These are phyloP conservation scores for Rhizophagus prolifer DNA, from an alignment of 192 early-diverging fungal species.

Conservation along the genomic window DNA sequence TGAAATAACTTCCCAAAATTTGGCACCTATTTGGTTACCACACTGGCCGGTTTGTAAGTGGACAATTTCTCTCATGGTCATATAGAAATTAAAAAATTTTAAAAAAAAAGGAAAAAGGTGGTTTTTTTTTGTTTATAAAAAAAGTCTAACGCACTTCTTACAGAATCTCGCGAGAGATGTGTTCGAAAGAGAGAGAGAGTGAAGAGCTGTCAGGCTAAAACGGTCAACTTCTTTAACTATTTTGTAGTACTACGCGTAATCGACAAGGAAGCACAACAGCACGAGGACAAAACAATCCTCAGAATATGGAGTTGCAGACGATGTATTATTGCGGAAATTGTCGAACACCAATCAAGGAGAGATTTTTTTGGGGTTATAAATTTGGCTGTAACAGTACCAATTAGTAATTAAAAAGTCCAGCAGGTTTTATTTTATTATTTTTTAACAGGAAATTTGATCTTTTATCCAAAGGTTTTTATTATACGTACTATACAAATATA, in stretches of 20 bases:
- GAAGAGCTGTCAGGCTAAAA: background rate
- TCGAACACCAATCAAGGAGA: conserved; percentile 1
- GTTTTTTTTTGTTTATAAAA: no score
- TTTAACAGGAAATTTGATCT: no score
- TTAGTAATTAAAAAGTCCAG: no score
- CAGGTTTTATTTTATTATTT: no score
- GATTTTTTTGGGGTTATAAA: no score
- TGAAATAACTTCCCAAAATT: conserved; percentile 95
- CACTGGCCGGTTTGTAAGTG: conserved; percentile 95
- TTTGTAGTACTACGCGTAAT: conserved; percentile 25
- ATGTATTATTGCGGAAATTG: background rate
- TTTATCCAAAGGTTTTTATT: no score
- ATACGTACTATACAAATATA: no score
- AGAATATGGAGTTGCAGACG: conserved; percentile 11
- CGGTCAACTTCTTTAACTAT: background rate
- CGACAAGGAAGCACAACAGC: background rate
- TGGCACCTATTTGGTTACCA: conserved; percentile 92
- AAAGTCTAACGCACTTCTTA: background rate
- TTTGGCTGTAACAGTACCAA: no score
- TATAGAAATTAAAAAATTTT: background rate
- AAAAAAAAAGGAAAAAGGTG: background rate
- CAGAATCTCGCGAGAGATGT: background rate
- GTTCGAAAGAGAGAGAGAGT: background rate
- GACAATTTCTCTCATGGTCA: conserved; percentile 80
- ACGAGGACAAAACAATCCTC: background rate